Conservation (phyloP, 1,284 basidiomycete genomes). For the Pseudozyma tsukubaensis region DNA sequence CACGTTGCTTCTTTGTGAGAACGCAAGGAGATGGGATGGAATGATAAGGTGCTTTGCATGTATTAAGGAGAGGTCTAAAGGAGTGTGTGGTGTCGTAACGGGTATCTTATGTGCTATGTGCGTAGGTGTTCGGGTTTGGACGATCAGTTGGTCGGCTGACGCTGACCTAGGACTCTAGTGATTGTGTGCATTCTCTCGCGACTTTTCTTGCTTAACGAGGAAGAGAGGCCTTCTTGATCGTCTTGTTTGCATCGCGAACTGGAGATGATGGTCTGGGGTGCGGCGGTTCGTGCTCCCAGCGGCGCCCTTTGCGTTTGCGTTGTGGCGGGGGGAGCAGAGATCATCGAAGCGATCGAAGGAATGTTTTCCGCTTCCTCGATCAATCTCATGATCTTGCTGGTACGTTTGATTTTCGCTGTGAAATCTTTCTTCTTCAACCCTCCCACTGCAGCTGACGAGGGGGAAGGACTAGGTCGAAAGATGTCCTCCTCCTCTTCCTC, state of each 20-base stretch:
- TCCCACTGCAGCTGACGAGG: background rate
- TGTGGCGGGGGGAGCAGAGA: background rate
- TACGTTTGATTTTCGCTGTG: conserved; percentile 24
- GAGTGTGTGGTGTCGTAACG: too few relatives aligned
- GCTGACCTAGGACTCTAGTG: conserved; percentile 35
- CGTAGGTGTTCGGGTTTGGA: too few relatives aligned
- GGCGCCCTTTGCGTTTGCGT: background rate
- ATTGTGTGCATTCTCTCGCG: conserved; percentile 37
- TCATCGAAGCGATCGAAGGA: conserved; percentile 15
- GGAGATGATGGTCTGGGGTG: too few relatives aligned
- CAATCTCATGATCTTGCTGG: conserved; percentile 48
- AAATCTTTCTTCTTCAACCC: conserved; percentile 30
- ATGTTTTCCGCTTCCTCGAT: conserved; percentile 45
- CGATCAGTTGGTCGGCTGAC: conserved; percentile 6
- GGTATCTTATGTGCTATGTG: too few relatives aligned
- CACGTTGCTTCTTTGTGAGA: too few relatives aligned
- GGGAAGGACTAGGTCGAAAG: conserved; percentile 12
- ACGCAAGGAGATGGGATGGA: too few relatives aligned
- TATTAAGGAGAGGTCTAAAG: too few relatives aligned
- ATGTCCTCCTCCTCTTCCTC: conserved; percentile 18
- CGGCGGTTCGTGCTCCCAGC: background rate
- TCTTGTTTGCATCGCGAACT: background rate
- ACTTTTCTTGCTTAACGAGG: conserved; percentile 29
- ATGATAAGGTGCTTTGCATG: too few relatives aligned
- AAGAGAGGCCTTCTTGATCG: conserved; percentile 5